Percentiles rank a stretch among this genome's conserved stretches.
phyloP scores from a whole-genome alignment of 75 land plant genomes.

The Selaginella tamariscina region DNA sequence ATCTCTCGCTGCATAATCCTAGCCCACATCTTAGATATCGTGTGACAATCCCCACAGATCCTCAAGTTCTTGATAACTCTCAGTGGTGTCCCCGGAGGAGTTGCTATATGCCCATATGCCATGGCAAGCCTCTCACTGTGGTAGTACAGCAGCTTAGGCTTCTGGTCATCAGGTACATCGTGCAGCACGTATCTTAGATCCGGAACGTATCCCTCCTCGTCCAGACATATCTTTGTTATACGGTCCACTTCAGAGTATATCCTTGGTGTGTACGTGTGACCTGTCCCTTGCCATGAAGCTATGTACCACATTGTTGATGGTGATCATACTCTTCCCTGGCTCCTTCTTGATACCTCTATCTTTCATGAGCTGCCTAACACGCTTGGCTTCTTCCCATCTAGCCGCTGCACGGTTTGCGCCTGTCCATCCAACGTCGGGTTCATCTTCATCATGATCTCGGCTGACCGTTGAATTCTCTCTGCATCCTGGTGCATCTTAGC shows the following conservation, averaged over 20 bases:
- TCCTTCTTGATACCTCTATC: constrained; percentile 21
- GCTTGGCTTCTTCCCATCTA: constrained; percentile 28
- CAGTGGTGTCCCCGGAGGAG: constrained; percentile 8
- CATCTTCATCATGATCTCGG: constrained; percentile 1
- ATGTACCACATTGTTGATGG: constrained; percentile 20
- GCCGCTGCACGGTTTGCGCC: constrained; percentile 4
- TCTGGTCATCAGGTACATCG: neutral
- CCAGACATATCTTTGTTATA: constrained; percentile 20
- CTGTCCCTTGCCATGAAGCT: constrained; percentile 22
- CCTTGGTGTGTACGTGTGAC: constrained; percentile 14
- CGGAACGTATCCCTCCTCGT: constrained; percentile 18
- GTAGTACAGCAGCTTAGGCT: neutral
- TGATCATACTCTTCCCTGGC: constrained; percentile 26
- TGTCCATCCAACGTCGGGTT: neutral
- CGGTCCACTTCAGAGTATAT: constrained; percentile 19
- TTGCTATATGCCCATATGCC: neutral
- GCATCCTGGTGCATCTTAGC: neutral
- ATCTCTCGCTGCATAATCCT: constrained; percentile 21
- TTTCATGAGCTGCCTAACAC: constrained; percentile 19
- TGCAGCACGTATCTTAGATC: neutral
- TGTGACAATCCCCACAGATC: constrained; percentile 32
- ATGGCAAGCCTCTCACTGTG: neutral
- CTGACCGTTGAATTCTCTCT: neutral
- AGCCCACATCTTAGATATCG: constrained; percentile 25
- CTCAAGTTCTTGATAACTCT: constrained; percentile 30